Evolutionary conservation across 768 basidiomycete species (phyloP), one percentile per base, ranked within the genome.

Genomic region (Phylloporus arenicola): DNA sequence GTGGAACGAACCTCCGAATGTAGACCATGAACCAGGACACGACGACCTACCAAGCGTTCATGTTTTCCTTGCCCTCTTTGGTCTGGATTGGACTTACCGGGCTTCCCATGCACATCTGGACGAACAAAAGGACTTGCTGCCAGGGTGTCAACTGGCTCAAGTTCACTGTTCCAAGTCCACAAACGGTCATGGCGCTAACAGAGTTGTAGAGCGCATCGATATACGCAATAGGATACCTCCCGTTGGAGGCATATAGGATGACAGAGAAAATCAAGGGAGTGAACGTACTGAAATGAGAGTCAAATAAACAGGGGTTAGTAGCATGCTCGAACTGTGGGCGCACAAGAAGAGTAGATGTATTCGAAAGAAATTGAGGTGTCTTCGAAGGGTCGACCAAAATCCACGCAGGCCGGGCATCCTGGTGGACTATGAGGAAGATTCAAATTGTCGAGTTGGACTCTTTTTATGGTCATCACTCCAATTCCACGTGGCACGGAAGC

Each of bases 11-110:
- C 86, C 81, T 82, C 50, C 92, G 77, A 51, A 84, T 77, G 51
- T 83, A 79, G 24, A 95, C 89, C 67, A 89, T 87, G 51, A 90
- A 73, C 85, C 90, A 89, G 0, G 89, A 90, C 7, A 92, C 79
- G 13, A 83, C 60, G 34, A 91, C 80, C 83, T 91, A 45, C n/a
- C 35, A 12, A 43, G 25, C 6, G 25, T 43, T 43, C 20, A 35
- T 37, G 17, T 10, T 37, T 13, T 43, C 16, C 42, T 11, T 16
- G 16, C 20, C 12, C n/a, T 54, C 24, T 29, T 47, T 25, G 6
- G 7, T 9, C 17, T 22, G 22, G 41, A 45, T 42, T n/a, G 20
- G 13, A 75, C 85, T 61, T 55, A 89, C 88, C 31, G 84, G 84
- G 56, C 75, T 86, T 8, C 87, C 86, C 17, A 86, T 53, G 53